Conservation (phyloP, 164 flowering plant genomes). For the Magnolia changhungtana region DNA sequence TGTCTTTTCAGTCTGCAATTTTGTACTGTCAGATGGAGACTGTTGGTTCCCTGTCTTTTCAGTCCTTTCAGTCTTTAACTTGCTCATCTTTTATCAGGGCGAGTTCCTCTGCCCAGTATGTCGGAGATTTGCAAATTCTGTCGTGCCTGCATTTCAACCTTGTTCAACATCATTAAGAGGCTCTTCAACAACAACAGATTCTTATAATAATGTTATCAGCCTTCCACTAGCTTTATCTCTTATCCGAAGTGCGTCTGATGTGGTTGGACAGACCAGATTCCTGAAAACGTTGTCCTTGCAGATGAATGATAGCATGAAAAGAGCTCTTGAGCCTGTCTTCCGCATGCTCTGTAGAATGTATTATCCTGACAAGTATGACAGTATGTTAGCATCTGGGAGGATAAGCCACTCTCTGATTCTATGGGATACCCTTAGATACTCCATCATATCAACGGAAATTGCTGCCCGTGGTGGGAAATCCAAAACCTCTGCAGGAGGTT, state of each 20-base stretch:
- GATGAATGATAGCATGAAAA: slow-evolving; percentile 18
- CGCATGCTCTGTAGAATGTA: slow-evolving; percentile 57
- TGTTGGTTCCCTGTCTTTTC: no score
- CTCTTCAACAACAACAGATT: slow-evolving; percentile 18
- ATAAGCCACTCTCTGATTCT: slow-evolving; percentile 56
- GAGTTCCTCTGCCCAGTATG: slow-evolving; percentile 96
- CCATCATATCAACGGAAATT: slow-evolving; percentile 80
- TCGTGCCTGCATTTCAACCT: slow-evolving; percentile 55
- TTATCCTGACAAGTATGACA: slow-evolving; percentile 46
- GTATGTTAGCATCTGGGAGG: slow-evolving; percentile 36
- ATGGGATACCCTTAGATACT: slow-evolving; percentile 88
- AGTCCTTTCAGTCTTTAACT: neutral
- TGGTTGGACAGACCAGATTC: slow-evolving; percentile 37
- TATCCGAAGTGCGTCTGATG: slow-evolving; percentile 48
- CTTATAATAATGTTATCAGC: slow-evolving; percentile 20
- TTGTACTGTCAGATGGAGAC: neutral
- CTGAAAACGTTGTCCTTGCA: slow-evolving; percentile 32
- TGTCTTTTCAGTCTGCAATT: slow-evolving; percentile 1
- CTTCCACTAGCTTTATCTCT: slow-evolving; percentile 56
- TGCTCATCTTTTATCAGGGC: slow-evolving; percentile 43
- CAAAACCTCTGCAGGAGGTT: slow-evolving; percentile 20
- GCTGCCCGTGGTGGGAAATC: slow-evolving; percentile 63
- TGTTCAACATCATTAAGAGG: slow-evolving; percentile 17
- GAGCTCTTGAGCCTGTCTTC: slow-evolving; percentile 46
- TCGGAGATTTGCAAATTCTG: slow-evolving; percentile 81